phyloP scores from a whole-genome alignment of 108 stramenopile species.

The Fistulifera pelliculosa region DNA sequence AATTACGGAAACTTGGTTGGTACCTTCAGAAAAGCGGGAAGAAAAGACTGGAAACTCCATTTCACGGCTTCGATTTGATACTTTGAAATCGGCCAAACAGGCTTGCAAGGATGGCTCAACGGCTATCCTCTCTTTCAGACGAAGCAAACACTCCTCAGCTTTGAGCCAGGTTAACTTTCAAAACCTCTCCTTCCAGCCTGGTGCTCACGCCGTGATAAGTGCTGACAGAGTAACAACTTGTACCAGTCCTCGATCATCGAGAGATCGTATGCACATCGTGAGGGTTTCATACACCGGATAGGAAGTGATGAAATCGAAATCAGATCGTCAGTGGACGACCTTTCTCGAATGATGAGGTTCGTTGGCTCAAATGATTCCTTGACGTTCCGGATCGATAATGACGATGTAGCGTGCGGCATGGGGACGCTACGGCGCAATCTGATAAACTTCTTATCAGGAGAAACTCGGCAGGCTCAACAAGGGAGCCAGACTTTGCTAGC shows the following conservation, averaged over 20 bases:
- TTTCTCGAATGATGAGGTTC: slow-evolving; percentile 34
- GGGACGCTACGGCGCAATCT: slow-evolving; percentile 77
- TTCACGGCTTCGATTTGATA: slow-evolving; percentile 45
- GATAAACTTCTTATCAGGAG: slow-evolving; percentile 29
- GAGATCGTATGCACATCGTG: slow-evolving; percentile 50
- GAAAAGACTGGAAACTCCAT: slow-evolving; percentile 51
- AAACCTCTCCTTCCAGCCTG: slow-evolving; percentile 28
- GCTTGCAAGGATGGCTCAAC: too few relatives aligned
- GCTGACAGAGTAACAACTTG: slow-evolving; percentile 41
- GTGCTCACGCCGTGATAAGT: slow-evolving; percentile 55
- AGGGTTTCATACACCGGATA: slow-evolving; percentile 43
- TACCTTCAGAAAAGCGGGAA: slow-evolving; percentile 43
- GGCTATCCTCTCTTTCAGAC: too few relatives aligned
- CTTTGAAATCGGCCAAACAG: background rate
- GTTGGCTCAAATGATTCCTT: slow-evolving; percentile 5
- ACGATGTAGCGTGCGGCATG: slow-evolving; percentile 38
- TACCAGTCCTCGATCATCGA: slow-evolving; percentile 4
- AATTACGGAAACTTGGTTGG: slow-evolving; percentile 55
- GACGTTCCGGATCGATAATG: slow-evolving; percentile 66
- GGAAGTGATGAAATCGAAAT: slow-evolving; percentile 29
- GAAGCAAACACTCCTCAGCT: slow-evolving; percentile 6
- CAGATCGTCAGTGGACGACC: slow-evolving; percentile 29
- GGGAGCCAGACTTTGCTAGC: too few relatives aligned
- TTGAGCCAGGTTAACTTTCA: too few relatives aligned
- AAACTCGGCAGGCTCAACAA: background rate